Base-by-base conservation (phyloP, 441 rosid genomes). In the Brassica hybrid region DNA sequence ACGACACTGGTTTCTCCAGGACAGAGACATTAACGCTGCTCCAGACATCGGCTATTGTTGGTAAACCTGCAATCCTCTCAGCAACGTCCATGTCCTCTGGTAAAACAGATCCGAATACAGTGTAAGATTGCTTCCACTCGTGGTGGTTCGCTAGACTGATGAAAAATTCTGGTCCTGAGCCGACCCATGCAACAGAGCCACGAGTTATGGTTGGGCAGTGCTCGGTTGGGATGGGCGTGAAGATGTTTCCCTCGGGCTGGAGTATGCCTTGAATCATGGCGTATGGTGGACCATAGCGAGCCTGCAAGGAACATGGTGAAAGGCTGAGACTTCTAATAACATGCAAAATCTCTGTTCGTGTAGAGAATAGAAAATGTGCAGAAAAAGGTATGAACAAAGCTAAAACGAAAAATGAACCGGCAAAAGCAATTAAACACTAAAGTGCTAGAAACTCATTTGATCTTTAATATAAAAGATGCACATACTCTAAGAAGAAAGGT, bases 111-210 rank as follows among this genome's bases (percentile, higher is more conserved):
- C 97, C 99, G 3, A 94, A 92, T 3, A 91, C 94, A 0, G 96
- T 91, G 82, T 92, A 90, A 1, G 84, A 76, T 2, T 85, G 90
- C 72, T 85, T 86, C 99, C 99, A 94, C 74, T 96, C 98, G 30
- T 74, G 77, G 59, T 96, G 99, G 79, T 89, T 86, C 2, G 92
- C 96, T 62, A 96, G 85, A 86, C 98, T 96, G 62, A 94, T 84
- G 75, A 94, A 91, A 82, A 96, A 96, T 79, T 91, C 98, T 1
- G 97, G 98, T 12, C 98, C 98, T 2, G 94, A 91, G 66, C 91
- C 92, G 3, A 89, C 85, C 97, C 98, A 96, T 0, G 98, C 99
- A 17, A 94, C 94, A 1, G 97, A 91, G 68, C 99, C 99, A 77
- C 94, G 88, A 56, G 45, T 91, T 77, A 96, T 80, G 71, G 83